Evolutionary conservation across 139 green algal species (phyloP), one percentile per base, ranked within the genome.

Genomic region (Chloropicon primus): DNA sequence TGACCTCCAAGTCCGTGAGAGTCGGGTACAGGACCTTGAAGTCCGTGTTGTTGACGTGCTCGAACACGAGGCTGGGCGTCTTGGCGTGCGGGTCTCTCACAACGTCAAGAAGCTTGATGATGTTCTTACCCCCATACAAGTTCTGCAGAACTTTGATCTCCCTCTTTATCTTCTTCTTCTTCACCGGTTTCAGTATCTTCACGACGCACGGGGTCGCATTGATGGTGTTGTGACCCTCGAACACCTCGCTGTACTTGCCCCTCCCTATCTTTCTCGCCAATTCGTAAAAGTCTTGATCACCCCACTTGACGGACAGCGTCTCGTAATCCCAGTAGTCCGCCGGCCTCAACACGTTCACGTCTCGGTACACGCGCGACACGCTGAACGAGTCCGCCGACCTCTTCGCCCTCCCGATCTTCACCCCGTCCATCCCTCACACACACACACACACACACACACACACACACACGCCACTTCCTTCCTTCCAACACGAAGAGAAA

Each of bases 141-240:
- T 97, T 97, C 80, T 97, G 90, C 77, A 99, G 82, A 75, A 99
- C 98, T 77, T 97, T 97, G 79, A 99, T 97, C 82, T 99, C 96
- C 1, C 94, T 85, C 82, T 96, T 93, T 80, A 98, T 98, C 87
- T 98, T 96, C 85, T 98, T 97, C 88, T 99, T 97, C 82, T 98
- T 98, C 24, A 98, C 95, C 2, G 95, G 95, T 79, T 99, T 99
- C 2, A 98, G 85, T 54, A 98, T 97, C 78, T 77, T 27, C 26
- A 27, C 74, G 3, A 71, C 24, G 74, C 74, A 77, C 25, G 17
- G 22, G 22, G 74, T 75, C 72, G 86, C 86, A 53, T 83, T 92
- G 22, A 84, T 72, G 1, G 85, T 83, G 76, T 96, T 92, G 21
- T 96, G 78, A 26, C 94, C 94, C 86, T 99, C 96, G 84, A 99